phyloP scores from a whole-genome alignment of 768 basidiomycete species.

The Pisolithus sp. region DNA sequence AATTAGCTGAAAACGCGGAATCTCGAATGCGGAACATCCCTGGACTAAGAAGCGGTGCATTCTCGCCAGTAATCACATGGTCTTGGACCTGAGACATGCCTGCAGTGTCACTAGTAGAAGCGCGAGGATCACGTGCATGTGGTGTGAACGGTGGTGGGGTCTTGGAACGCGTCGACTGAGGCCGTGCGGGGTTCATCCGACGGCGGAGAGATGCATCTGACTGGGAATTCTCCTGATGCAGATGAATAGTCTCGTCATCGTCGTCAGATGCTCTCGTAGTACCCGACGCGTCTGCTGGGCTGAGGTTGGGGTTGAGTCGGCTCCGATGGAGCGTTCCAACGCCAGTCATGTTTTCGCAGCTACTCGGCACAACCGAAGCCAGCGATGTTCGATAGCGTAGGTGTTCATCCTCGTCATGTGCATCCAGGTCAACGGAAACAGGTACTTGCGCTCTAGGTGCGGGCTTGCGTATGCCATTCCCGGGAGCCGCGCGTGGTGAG shows the following conservation, averaged over 20 bases:
- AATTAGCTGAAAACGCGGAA: constrained; percentile 51
- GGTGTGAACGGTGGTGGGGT: constrained; percentile 34
- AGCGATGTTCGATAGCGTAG: constrained; percentile 36
- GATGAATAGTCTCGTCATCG: constrained; percentile 12
- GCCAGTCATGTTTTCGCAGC: constrained; percentile 60
- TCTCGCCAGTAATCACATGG: constrained; percentile 16
- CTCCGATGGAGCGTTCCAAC: constrained; percentile 38
- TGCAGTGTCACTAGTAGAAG: constrained; percentile 12
- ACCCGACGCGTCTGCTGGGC: constrained; percentile 7
- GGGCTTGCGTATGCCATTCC: constrained; percentile 51
- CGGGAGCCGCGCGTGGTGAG: constrained; percentile 22
- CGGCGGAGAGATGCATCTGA: constrained; percentile 21
- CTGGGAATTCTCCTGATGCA: constrained; percentile 13
- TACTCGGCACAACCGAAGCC: constrained; percentile 48
- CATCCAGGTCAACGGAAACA: constrained; percentile 45
- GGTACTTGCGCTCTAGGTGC: constrained; percentile 60
- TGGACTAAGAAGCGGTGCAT: constrained; percentile 42
- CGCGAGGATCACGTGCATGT: constrained; percentile 22
- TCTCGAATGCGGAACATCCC: constrained; percentile 54
- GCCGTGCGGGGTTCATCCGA: constrained; percentile 23
- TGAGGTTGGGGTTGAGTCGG: constrained; percentile 19
- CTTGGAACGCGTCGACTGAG: constrained; percentile 33
- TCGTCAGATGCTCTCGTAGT: constrained; percentile 9
- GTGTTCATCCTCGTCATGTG: constrained; percentile 28
- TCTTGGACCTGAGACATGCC: constrained; percentile 16